phyloP scores from a whole-genome alignment of 2,329 filamentous ascomycete species.

The Domatiomyces globalis region DNA sequence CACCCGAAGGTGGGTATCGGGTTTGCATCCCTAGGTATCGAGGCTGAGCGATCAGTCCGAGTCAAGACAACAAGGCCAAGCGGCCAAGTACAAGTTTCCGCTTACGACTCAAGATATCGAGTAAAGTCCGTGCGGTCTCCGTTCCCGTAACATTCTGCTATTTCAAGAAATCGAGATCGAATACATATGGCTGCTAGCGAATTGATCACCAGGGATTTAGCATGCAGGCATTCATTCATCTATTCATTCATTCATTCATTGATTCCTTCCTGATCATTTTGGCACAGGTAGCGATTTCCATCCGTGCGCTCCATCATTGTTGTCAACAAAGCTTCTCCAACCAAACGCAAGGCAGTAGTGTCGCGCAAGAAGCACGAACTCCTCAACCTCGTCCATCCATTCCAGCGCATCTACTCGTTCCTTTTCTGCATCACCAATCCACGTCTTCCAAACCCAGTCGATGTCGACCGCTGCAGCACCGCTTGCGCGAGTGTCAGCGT shows the following conservation, averaged over 20 bases:
- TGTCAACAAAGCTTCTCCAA: slow-evolving; percentile 42
- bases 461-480: slow-evolving; percentile 42
- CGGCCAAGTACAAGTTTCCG: no score
- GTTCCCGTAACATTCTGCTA: no score
- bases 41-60: no score
- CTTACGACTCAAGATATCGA: no score
- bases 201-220: no score
- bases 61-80: no score
- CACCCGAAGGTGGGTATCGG: no score
- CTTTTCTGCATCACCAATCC: slow-evolving; percentile 59
- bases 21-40: no score
- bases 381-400: slow-evolving; percentile 87
- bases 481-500: slow-evolving; percentile 15
- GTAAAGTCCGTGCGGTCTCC: no score
- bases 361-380: slow-evolving; percentile 71
- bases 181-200: no score
- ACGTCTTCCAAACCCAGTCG: slow-evolving; percentile 59
- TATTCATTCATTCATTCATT: not conserved
- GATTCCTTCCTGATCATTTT: not conserved
- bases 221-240: no score
- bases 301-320: not conserved
- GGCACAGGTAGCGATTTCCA: not conserved
- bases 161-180: no score
- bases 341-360: slow-evolving; percentile 91
- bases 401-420: slow-evolving; percentile 66